These are phyloP conservation scores for Botrytis aclada DNA, from an alignment of 2,329 filamentous ascomycete genomes.

Conservation along the genomic window DNA sequence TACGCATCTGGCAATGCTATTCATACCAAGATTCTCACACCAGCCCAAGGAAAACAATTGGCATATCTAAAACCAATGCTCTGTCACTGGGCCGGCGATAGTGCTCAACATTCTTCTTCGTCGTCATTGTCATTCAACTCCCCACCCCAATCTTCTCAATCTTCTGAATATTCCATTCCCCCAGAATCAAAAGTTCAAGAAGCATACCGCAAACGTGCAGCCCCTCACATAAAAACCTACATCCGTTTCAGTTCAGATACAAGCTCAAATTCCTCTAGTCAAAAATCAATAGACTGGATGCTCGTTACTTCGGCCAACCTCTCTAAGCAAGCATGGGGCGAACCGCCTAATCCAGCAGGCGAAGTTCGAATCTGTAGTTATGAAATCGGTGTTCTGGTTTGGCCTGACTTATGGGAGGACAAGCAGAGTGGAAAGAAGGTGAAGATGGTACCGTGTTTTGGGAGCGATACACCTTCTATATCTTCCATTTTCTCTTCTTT, in stretches of 20 bases:
- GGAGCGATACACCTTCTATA: slow-evolving; percentile 51
- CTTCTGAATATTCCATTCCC: background rate
- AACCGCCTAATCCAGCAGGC: slow-evolving; percentile 51
- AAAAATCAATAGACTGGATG: slow-evolving; percentile 70
- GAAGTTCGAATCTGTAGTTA: slow-evolving; percentile 74
- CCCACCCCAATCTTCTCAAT: background rate
- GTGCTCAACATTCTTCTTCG: slow-evolving; percentile 22
- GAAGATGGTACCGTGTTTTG: slow-evolving; percentile 68
- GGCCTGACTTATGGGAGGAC: slow-evolving; percentile 60
- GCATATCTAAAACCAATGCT: slow-evolving; percentile 67
- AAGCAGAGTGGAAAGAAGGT: slow-evolving; percentile 35
- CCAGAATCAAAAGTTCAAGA: slow-evolving; percentile 38
- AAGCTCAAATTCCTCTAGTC: slow-evolving; percentile 13
- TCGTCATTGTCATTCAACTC: background rate
- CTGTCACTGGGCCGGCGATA: slow-evolving; percentile 72
- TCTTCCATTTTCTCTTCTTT: slow-evolving; percentile 38
- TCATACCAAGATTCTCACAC: slow-evolving; percentile 72
- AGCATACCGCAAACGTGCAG: slow-evolving; percentile 64
- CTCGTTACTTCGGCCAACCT: slow-evolving; percentile 88
- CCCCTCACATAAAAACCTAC: slow-evolving; percentile 89
- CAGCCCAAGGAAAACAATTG: slow-evolving; percentile 70
- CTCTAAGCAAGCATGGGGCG: slow-evolving; percentile 86
- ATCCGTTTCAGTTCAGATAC: slow-evolving; percentile 54
- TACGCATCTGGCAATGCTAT: slow-evolving; percentile 77
- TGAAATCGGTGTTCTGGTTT: slow-evolving; percentile 80